Evolutionary conservation across 1,139 yeast species (phyloP).

Genomic region (Scheffersomyces titani): DNA sequence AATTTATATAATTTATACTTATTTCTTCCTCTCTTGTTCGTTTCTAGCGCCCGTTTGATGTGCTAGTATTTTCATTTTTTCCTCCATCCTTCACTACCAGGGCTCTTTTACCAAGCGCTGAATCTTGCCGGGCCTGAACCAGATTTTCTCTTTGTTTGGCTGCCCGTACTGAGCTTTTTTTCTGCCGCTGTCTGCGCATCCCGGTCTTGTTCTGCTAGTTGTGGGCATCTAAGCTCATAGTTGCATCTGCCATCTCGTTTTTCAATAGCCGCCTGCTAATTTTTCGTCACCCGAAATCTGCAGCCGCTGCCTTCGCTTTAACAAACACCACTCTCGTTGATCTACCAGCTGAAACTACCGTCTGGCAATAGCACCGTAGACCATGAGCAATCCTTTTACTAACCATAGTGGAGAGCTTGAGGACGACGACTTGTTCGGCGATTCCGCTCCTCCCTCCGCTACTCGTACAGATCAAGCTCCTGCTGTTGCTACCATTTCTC

Average conservation of each 20-base stretch:
- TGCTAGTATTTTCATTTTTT: no score
- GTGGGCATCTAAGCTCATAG: background rate
- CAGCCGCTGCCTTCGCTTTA: background rate
- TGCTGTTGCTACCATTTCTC: background rate
- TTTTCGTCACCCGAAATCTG: background rate
- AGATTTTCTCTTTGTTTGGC: background rate
- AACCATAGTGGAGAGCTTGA: slow-evolving; percentile 1
- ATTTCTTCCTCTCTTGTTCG: background rate
- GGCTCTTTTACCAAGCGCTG: background rate
- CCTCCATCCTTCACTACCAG: background rate
- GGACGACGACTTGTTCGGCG: slow-evolving; percentile 13
- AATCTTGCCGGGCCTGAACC: background rate
- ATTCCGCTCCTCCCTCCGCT: slow-evolving; percentile 1
- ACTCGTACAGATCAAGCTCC: background rate
- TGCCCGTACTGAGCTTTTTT: background rate
- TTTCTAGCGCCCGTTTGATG: background rate
- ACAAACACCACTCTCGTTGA: background rate
- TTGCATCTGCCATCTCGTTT: background rate
- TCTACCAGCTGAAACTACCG: background rate
- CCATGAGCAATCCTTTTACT: background rate
- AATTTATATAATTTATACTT: no score
- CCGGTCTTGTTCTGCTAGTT: background rate
- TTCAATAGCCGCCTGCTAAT: background rate
- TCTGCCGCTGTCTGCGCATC: background rate
- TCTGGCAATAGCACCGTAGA: background rate